Conservation (phyloP, 192 early-diverging fungal species). For the Funneliformis mosseae region DNA sequence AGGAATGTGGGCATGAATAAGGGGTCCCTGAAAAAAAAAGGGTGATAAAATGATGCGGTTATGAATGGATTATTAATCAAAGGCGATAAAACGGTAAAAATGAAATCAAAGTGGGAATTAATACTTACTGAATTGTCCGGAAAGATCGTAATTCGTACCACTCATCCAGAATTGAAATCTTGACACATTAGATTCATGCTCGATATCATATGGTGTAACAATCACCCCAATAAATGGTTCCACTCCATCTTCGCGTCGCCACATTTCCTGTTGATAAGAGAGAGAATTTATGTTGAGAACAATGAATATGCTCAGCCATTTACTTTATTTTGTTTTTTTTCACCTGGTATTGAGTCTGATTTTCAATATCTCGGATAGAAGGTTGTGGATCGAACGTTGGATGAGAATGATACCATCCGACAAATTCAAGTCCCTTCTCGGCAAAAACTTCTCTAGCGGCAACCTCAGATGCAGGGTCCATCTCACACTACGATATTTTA, state of each 20-base stretch:
- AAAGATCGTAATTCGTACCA: conserved; percentile 53
- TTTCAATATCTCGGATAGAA: conserved; percentile 88
- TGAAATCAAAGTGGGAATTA: background rate
- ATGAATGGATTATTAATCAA: background rate
- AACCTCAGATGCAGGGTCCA: conserved; percentile 89
- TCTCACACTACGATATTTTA: conserved; percentile 73
- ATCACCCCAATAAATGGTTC: conserved; percentile 94
- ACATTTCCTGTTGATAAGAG: conserved; percentile 55
- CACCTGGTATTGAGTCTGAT: conserved; percentile 86
- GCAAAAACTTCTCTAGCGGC: conserved; percentile 78
- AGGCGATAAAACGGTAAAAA: background rate
- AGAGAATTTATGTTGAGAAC: background rate
- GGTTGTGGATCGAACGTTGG: conserved; percentile 91
- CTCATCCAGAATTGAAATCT: conserved; percentile 63
- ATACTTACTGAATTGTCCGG: conserved; percentile 57
- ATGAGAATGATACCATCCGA: conserved; percentile 98
- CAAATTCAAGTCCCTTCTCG: conserved; percentile 60
- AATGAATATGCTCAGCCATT: background rate
- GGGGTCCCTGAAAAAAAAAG: background rate
- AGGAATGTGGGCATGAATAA: conserved; percentile 20
- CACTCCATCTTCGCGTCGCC: conserved; percentile 59
- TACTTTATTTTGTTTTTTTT: background rate
- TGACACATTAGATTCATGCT: conserved; percentile 54
- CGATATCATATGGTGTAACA: conserved; percentile 77
- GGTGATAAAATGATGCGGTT: background rate